Conservation (phyloP, 257 asterid species). For the Rauvolfia tetraphylla region DNA sequence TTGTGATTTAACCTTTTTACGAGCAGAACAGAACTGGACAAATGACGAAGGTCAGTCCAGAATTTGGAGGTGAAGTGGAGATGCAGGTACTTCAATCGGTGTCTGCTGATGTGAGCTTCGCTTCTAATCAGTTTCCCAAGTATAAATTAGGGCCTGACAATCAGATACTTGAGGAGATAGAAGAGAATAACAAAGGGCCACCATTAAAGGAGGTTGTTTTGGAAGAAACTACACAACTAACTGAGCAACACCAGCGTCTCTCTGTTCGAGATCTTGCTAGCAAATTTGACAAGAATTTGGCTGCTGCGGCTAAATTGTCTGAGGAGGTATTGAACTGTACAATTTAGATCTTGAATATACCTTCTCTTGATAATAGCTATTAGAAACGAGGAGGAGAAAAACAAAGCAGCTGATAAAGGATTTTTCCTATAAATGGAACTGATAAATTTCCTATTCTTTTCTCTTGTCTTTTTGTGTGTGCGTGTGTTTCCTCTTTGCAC, state of each 20-base stretch:
- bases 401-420: neutral
- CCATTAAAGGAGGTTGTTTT: slow-evolving; percentile 76
- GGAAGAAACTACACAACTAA: slow-evolving; percentile 62
- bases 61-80: slow-evolving; percentile 52
- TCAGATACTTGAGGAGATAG: slow-evolving; percentile 74
- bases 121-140: slow-evolving; percentile 67
- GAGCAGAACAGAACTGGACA: slow-evolving; percentile 29
- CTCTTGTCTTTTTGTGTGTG: no score
- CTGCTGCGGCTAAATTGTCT: slow-evolving; percentile 91
- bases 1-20: neutral
- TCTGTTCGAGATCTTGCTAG: slow-evolving; percentile 96
- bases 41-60: slow-evolving; percentile 96
- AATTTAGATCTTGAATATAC: neutral
- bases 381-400: neutral
- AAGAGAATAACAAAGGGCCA: slow-evolving; percentile 69
- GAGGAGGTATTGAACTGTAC: slow-evolving; percentile 54
- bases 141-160: slow-evolving; percentile 84
- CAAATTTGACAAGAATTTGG: slow-evolving; percentile 91
- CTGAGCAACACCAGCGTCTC: slow-evolving; percentile 82
- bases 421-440: neutral
- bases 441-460: neutral
- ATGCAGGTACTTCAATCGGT: slow-evolving; percentile 55
- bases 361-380: neutral
- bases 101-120: slow-evolving; percentile 72
- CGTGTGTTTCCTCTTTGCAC: neutral